A percentile compares a stretch with the other conserved stretches of the same genome.
phyloP scores from a whole-genome alignment of 192 early-diverging fungal species.

The Mortierella claussenii region DNA sequence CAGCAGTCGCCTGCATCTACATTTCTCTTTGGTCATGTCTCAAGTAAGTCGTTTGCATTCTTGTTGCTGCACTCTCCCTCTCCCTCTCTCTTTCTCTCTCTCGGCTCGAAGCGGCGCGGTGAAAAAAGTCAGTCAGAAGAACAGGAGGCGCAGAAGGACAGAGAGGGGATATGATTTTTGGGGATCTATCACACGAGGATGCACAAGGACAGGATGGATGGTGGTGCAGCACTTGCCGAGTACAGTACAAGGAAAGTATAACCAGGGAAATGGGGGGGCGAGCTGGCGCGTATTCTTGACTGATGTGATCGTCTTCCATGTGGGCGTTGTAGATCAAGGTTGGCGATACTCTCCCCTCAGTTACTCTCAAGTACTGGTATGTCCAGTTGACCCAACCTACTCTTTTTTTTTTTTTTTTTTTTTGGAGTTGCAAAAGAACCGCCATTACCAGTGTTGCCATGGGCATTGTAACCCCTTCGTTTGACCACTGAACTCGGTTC shows the following conservation, averaged over 20 bases:
- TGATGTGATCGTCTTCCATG: neutral
- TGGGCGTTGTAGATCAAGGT: conserved; percentile 53
- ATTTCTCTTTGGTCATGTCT: conserved; percentile 4
- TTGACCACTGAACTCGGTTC: no score
- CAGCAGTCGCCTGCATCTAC: neutral
- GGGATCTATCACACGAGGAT: neutral
- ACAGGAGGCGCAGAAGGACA: neutral
- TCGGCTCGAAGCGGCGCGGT: neutral
- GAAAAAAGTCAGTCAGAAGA: neutral
- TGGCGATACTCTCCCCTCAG: conserved; percentile 65
- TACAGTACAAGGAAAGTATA: no score
- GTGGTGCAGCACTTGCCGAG: no score
- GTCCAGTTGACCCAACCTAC: no score
- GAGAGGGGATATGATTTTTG: neutral
- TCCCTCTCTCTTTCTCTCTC: neutral
- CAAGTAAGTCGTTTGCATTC: neutral
- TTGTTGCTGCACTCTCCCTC: neutral
- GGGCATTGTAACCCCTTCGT: no score
- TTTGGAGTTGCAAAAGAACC: no score
- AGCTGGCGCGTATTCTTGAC: neutral
- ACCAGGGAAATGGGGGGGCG: no score
- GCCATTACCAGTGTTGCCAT: no score
- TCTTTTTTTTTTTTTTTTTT: neutral
- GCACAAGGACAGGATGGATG: neutral
- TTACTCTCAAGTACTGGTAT: conserved; percentile 65